A percentile compares a stretch with the other conserved stretches of the same genome.
Conservation (phyloP, 805 yeast genomes). For the Yamadazyma sp. region DNA sequence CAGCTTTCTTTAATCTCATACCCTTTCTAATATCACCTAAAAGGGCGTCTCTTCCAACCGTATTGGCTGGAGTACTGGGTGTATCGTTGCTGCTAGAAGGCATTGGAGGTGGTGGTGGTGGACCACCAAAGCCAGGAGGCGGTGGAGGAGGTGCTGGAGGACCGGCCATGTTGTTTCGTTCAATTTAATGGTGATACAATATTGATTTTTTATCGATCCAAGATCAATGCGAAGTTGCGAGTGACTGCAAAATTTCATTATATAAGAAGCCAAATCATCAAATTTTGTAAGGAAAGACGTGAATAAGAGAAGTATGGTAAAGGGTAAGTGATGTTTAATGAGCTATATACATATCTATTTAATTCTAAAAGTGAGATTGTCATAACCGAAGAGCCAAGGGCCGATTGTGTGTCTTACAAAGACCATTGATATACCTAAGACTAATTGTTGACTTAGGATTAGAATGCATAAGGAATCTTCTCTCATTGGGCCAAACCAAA, state of each 20-base stretch:
- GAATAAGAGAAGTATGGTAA: too few species aligned
- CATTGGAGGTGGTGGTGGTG: slow-evolving; percentile 30
- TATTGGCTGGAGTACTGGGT: slow-evolving; percentile 18
- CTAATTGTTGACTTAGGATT: slow-evolving; percentile 61
- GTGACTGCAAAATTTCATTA: too few species aligned
- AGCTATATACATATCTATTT: background rate
- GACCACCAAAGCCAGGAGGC: slow-evolving; percentile 20
- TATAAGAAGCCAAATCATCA: too few species aligned
- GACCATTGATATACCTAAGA: slow-evolving; percentile 64
- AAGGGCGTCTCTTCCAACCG: slow-evolving; percentile 44
- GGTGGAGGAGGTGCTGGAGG: slow-evolving; percentile 17
- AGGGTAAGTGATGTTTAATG: too few species aligned
- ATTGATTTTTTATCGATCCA: background rate
- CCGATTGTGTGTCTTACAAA: slow-evolving; percentile 80
- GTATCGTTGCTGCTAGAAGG: slow-evolving; percentile 2
- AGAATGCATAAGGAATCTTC: slow-evolving; percentile 72
- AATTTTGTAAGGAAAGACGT: too few species aligned
- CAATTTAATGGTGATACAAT: too few species aligned
- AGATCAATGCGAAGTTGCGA: too few species aligned
- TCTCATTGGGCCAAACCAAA: slow-evolving; percentile 85
- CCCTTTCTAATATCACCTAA: slow-evolving; percentile 80
- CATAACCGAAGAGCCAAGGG: slow-evolving; percentile 82
- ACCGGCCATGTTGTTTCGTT: slow-evolving; percentile 6
- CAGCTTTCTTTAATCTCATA: slow-evolving; percentile 37
- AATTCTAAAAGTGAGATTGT: slow-evolving; percentile 53